phyloP scores from a whole-genome alignment of 768 basidiomycete species.

The Tylopilus balloui region DNA sequence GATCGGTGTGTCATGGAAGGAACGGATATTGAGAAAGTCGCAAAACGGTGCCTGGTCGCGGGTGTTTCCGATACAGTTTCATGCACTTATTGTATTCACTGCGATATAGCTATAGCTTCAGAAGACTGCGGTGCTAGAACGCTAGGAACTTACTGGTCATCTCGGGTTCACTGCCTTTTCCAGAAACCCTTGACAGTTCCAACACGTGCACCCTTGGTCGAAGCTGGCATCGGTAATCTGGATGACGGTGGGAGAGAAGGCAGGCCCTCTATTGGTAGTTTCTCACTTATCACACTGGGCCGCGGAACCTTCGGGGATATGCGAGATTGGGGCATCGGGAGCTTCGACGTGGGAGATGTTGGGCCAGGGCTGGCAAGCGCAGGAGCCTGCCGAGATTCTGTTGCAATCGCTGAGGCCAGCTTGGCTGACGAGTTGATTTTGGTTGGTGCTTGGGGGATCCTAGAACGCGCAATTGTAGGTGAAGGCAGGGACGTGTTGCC shows the following conservation, averaged over 20 bases:
- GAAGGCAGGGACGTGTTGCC: constrained; percentile 5
- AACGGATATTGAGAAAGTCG: not conserved
- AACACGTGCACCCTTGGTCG: constrained; percentile 18
- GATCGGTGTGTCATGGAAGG: not conserved
- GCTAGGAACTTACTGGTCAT: constrained; percentile 6
- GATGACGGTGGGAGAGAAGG: constrained; percentile 7
- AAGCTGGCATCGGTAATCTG: constrained; percentile 25
- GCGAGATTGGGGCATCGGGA: constrained; percentile 20
- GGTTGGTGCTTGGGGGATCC: constrained; percentile 21
- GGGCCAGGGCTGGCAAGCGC: not conserved
- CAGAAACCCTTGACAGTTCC: constrained; percentile 32
- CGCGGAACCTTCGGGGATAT: constrained; percentile 8
- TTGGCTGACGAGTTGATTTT: constrained; percentile 31
- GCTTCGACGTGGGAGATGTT: constrained; percentile 17
- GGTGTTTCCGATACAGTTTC: constrained; percentile 6
- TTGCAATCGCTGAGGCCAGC: constrained; percentile 27
- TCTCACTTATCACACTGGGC: constrained; percentile 4
- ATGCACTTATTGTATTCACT: constrained; percentile 1
- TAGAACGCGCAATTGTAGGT: constrained; percentile 6
- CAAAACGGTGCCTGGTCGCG: not conserved
- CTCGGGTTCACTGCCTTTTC: constrained; percentile 20
- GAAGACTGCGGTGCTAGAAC: not conserved
- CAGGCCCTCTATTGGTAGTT: not conserved
- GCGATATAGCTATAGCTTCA: not conserved
- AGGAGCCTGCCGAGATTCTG: constrained; percentile 18